Base-by-base conservation (phyloP, 164 flowering plant genomes). In the Magnolia kwangsiensis region DNA sequence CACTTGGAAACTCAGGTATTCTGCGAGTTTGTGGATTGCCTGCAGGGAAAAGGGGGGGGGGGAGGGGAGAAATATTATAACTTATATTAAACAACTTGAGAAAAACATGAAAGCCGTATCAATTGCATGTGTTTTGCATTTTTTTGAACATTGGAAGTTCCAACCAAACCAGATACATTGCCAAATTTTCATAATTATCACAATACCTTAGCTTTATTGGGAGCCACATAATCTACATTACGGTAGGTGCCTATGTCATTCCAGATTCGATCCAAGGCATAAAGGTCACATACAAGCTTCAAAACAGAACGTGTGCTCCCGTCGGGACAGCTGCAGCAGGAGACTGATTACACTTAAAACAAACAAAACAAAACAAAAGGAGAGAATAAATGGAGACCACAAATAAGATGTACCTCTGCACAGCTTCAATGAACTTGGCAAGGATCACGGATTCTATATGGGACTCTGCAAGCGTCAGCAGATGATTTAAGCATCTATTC, bases 401-500 rank as follows among this genome's bases (percentile, higher is more conserved):
- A 49, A 71, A 13, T 1, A 71, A 71, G 2, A 75, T 66, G 59
- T 79, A 96, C 99, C 86, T 93, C 66, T 90, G 79, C 3, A 96
- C 97, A 76, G 95, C 90, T 78, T 90, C 94, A 78, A 96, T 89
- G 71, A 96, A 96, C 74, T 87, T 92, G 37, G 87, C 93, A n/a
- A 96, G 96, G 76, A 96, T 87, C 75, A 93, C 94, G 19, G 98
- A 81, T 83, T 93, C 99, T 79, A 96, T 89, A 78, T 96, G 99
- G 20, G 99, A 96, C 75, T 96, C 99, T 27, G 98, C 95, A 72
- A 96, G 95, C 8, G 92, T 96, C 74, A 96, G 81, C 27, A 96
- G 92, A 80, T 96, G 99, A 84, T 96, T 96, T 75, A 96, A 85
- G 84, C 99, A 96, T 86, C 99, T 86, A 83, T 96, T 96, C 99